Evolutionary conservation across 1,139 yeast genomes (phyloP).

Genomic region (Nakaseomyces nivariensis): DNA sequence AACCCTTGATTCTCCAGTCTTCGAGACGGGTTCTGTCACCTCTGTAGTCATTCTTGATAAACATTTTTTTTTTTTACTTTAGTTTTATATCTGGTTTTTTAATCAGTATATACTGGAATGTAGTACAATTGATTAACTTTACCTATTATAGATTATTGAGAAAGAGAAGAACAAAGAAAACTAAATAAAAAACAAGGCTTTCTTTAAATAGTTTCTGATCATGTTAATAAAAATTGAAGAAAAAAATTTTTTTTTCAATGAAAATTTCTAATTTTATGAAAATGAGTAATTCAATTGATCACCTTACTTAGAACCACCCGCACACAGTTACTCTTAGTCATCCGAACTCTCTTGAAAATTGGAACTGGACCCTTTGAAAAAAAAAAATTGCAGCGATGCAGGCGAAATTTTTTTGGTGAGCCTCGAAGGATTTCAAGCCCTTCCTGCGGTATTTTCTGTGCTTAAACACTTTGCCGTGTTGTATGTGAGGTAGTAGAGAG

Average conservation of each 20-base stretch:
- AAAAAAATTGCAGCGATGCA: no score
- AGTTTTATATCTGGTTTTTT: neutral
- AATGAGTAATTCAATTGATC: neutral
- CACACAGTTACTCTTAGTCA: neutral
- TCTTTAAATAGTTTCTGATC: no score
- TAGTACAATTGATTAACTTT: no score
- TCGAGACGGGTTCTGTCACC: constrained; percentile 79
- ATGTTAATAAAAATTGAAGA: neutral
- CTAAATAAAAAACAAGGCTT: neutral
- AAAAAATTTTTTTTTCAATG: neutral
- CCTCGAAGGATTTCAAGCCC: neutral
- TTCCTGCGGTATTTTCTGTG: neutral
- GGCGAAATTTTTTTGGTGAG: no score
- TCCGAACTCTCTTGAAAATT: no score
- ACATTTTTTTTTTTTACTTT: constrained; percentile 39
- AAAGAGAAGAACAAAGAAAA: neutral
- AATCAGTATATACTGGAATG: no score
- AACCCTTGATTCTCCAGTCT: constrained; percentile 91
- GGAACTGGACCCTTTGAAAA: no score
- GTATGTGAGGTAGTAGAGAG: no score
- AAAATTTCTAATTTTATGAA: neutral
- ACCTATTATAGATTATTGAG: neutral
- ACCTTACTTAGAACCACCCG: neutral
- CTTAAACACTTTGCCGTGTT: neutral
- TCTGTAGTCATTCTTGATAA: constrained; percentile 68